Conservation (phyloP, 768 basidiomycete species). For the Chlorophyllum brunneum region DNA sequence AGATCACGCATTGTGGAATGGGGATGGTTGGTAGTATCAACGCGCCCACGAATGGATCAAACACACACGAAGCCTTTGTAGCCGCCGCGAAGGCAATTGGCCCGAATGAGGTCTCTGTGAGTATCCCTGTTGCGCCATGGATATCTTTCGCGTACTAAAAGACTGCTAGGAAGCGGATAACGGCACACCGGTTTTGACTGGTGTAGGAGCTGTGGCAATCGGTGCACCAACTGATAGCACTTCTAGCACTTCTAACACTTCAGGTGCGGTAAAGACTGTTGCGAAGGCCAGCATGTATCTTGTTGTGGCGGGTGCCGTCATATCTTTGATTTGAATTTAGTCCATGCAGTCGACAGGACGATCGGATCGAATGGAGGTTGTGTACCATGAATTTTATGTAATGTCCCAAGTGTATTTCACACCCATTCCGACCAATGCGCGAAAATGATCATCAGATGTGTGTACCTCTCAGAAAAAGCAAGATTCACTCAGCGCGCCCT, state of each 20-base stretch:
- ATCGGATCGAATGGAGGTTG: too few relatives aligned
- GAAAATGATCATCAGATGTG: too few relatives aligned
- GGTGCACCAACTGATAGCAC: constrained; percentile 1
- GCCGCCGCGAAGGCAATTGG: constrained; percentile 15
- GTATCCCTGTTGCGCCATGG: background rate
- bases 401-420: too few relatives aligned
- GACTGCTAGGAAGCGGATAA: constrained; percentile 4
- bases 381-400: too few relatives aligned
- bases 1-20: constrained; percentile 40
- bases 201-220: constrained; percentile 9
- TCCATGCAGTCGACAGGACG: background rate
- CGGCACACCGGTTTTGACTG: constrained; percentile 19
- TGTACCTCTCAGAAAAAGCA: too few relatives aligned
- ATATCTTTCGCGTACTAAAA: too few relatives aligned
- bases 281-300: constrained; percentile 9
- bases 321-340: constrained; percentile 6
- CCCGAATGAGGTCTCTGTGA: constrained; percentile 7
- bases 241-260: background rate
- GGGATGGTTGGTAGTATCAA: constrained; percentile 42
- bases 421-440: too few relatives aligned
- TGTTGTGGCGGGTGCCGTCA: background rate
- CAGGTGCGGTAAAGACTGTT: constrained; percentile 9
- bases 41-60: constrained; percentile 14
- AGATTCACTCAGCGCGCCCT: too few relatives aligned
- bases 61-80: constrained; percentile 13